Conservation (phyloP, 2,329 filamentous ascomycete genomes). For the Tolypocladium amazonense region DNA sequence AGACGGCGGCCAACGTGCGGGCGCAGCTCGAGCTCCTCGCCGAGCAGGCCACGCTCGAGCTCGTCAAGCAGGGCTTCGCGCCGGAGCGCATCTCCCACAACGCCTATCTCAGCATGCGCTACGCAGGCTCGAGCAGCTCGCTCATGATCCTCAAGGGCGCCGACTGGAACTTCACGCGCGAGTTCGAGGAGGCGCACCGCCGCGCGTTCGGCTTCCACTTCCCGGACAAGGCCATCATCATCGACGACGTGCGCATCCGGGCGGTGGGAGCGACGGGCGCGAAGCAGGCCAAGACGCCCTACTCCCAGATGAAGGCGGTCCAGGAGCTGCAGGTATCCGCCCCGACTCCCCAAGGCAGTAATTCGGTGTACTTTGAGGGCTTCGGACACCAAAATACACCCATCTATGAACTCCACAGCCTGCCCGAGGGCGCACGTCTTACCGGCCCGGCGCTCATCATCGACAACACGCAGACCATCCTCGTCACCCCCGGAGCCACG, state of each 20-base stretch:
- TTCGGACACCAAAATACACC: conserved; percentile 12
- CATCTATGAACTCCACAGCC: conserved; percentile 13
- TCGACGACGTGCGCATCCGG: conserved; percentile 32
- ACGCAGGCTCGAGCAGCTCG: conserved; percentile 29
- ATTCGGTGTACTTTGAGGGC: conserved; percentile 10
- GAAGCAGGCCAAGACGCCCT: conserved; percentile 10
- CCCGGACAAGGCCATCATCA: conserved; percentile 28
- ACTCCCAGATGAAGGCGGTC: conserved; percentile 9
- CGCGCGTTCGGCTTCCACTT: conserved; percentile 64
- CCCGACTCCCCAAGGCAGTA: conserved; percentile 7
- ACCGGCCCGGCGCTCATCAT: conserved; percentile 42
- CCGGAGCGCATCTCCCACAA: conserved; percentile 28
- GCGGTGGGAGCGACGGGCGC: conserved; percentile 17
- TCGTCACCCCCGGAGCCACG: conserved; percentile 41
- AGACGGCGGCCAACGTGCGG: conserved; percentile 8
- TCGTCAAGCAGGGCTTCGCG: conserved; percentile 18
- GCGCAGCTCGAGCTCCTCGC: conserved; percentile 13
- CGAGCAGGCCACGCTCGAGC: conserved; percentile 9
- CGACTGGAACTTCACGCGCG: conserved; percentile 12
- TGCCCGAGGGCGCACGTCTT: conserved; percentile 7
- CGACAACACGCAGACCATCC: conserved; percentile 62
- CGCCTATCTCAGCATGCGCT: conserved; percentile 30
- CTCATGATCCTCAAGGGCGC: conserved; percentile 22
- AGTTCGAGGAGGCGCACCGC: conserved; percentile 47
- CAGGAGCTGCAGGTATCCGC: neutral